Evolutionary conservation across 768 basidiomycete species (phyloP).

Genomic region (Boletus patriciae): DNA sequence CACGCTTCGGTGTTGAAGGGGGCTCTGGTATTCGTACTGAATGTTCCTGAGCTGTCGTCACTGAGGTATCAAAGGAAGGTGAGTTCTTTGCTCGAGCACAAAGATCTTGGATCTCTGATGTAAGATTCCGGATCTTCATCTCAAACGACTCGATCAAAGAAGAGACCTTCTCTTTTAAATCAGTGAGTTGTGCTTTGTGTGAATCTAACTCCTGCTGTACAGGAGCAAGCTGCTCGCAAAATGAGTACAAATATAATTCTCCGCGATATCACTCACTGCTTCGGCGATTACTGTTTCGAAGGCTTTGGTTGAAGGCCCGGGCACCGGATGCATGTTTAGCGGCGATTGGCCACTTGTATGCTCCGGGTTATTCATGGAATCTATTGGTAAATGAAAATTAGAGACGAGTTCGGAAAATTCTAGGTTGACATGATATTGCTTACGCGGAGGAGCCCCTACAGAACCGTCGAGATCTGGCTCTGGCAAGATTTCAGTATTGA

Average conservation of each 20-base stretch:
- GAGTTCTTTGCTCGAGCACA: constrained; percentile 21
- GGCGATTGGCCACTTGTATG: constrained; percentile 6
- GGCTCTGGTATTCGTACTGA: constrained; percentile 28
- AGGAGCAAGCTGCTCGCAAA: constrained; percentile 44
- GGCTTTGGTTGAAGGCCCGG: constrained; percentile 7
- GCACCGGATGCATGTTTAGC: not conserved
- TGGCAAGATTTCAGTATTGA: constrained; percentile 16
- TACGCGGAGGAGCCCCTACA: constrained; percentile 10
- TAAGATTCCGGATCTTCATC: constrained; percentile 39
- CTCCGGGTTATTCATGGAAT: constrained; percentile 2
- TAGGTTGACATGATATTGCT: constrained; percentile 1
- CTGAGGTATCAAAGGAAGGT: constrained; percentile 10
- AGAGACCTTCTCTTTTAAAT: constrained; percentile 33
- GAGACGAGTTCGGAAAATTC: not conserved
- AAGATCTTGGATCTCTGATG: constrained; percentile 35
- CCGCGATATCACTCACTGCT: constrained; percentile 26
- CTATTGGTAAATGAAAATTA: constrained; percentile 1
- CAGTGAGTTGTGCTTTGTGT: constrained; percentile 46
- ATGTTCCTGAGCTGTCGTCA: constrained; percentile 10
- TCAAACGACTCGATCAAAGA: constrained; percentile 34
- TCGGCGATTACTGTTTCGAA: constrained; percentile 26
- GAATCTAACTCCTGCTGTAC: constrained; percentile 50
- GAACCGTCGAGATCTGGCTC: constrained; percentile 28
- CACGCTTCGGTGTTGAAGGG: constrained; percentile 36
- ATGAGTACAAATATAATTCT: constrained; percentile 2